Base-by-base conservation (phyloP, 2,329 filamentous ascomycete species). In the Colletotrichum coccodes region DNA sequence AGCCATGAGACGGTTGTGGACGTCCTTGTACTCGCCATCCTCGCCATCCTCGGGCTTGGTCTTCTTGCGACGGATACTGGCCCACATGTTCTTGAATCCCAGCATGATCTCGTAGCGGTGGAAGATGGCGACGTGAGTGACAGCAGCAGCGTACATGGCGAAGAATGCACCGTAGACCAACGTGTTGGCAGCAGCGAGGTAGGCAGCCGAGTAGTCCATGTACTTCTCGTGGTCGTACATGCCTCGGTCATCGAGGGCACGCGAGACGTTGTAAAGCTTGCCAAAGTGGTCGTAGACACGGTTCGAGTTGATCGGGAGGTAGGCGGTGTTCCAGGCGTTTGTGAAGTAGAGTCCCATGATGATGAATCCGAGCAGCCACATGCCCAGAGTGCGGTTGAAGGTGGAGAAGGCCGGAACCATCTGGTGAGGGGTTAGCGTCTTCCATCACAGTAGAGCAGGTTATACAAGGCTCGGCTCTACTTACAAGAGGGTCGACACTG, bases 301-400 rank as follows among this genome's bases (percentile, higher is more conserved):
- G 71, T 82, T 82, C 3, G 79, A 79, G 71, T 81, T 82, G 72
- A 84, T 78, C 23, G 81, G 81, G 3, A 84, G 71, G 47, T 81
- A 82, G 0, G 72, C 77, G 2, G 76, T 80, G 71, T 78, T 72
- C 70, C 77, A 83, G 9, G 72, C 70, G 49, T 81, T 79, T 30
- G 73, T 75, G 60, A 75, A 81, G 67, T 77, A 79, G 14, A 79
- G 21, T 0, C 67, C 76, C 3, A 79, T 40, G 3, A 80, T 74
- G 40, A 79, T 44, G 4, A 79, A 71, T 38, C 74, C 74, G 21
- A 70, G 70, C 44, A 79, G 28, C 46, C 78, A 67, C 18, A 74
- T 71, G 14, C 81, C 80, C 7, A 74, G 50, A 28, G 79, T 75
- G 5, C 73, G 67, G 70, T 82, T 82, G 63, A 80, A 73, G 14